These are phyloP conservation scores for Kluyveromyces sp. DNA, from an alignment of 1,139 yeast species.

Conservation along the genomic window DNA sequence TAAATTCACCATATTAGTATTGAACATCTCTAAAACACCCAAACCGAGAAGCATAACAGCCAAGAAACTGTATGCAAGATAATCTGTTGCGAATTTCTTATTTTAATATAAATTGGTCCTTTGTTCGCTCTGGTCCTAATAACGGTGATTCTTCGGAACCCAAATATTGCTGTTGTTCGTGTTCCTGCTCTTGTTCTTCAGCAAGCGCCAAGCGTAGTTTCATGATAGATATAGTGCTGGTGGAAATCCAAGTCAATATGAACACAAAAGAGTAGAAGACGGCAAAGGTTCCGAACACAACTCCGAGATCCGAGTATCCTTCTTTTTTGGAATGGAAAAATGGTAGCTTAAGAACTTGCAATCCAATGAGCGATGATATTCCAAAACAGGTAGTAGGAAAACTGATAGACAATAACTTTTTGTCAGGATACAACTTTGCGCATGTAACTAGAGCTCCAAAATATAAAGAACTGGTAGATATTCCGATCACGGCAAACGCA, in stretches of 20 bases:
- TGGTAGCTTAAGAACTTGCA: conserved; percentile 43
- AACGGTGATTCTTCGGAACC: conserved; percentile 12
- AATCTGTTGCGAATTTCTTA: conserved; percentile 46
- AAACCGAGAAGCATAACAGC: conserved; percentile 57
- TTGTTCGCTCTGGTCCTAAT: conserved; percentile 8
- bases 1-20: conserved; percentile 77
- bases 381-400: conserved; percentile 88
- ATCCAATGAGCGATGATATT: conserved; percentile 48
- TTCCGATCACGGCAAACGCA: conserved; percentile 55
- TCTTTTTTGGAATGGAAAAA: conserved; percentile 33
- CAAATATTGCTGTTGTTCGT: conserved; percentile 33
- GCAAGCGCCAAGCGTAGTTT: conserved; percentile 8
- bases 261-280: conserved; percentile 51
- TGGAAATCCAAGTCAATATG: conserved; percentile 50
- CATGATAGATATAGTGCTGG: conserved; percentile 51
- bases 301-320: conserved; percentile 38
- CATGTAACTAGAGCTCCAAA: conserved; percentile 75
- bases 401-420: conserved; percentile 74
- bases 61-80: conserved; percentile 58
- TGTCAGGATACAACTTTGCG: conserved; percentile 70
- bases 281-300: conserved; percentile 53
- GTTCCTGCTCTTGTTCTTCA: conserved; percentile 15
- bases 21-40: conserved; percentile 85
- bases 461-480: conserved; percentile 75
- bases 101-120: conserved; percentile 5